Conservation (phyloP, 1,284 basidiomycete genomes). For the Boletellus deceptivus region DNA sequence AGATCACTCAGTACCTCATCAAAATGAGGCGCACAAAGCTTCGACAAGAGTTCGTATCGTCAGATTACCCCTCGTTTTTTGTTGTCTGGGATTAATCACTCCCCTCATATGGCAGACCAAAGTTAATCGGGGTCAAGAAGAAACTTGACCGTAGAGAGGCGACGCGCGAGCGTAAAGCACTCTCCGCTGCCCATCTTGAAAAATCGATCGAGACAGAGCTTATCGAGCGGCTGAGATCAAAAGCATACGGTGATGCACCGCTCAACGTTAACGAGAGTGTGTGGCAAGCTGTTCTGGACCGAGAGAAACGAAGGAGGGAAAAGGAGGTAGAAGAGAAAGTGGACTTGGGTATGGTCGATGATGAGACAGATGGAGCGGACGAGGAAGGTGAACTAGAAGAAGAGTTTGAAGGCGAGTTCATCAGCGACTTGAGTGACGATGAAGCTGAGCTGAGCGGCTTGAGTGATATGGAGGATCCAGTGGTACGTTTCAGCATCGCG, state of each 20-base stretch:
- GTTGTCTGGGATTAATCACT: neutral
- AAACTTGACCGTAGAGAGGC: conserved; percentile 96
- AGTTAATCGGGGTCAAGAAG: conserved; percentile 94
- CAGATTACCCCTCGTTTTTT: conserved; percentile 1
- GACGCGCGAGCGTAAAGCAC: conserved; percentile 91
- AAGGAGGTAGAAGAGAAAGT: conserved; percentile 49
- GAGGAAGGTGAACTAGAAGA: conserved; percentile 50
- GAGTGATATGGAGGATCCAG: conserved; percentile 73
- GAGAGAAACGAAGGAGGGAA: conserved; percentile 57
- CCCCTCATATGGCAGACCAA: conserved; percentile 58
- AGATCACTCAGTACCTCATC: conserved; percentile 99
- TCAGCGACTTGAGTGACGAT: conserved; percentile 77
- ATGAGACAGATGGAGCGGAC: conserved; percentile 54
- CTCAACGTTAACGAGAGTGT: conserved; percentile 98
- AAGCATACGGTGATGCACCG: conserved; percentile 97
- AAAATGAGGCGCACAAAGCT: conserved; percentile 93
- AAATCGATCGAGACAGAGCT: conserved; percentile 96
- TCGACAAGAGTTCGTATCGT: conserved; percentile 76
- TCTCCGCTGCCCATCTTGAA: conserved; percentile 92
- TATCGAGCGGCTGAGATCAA: conserved; percentile 91
- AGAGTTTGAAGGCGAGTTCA: conserved; percentile 77
- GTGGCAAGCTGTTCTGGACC: conserved; percentile 88
- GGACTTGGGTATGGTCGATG: conserved; percentile 47
- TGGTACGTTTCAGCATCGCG: conserved; percentile 38
- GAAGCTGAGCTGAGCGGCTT: conserved; percentile 65